Base-by-base conservation (phyloP, 805 yeast species). In the Ogataea salicorniae region DNA sequence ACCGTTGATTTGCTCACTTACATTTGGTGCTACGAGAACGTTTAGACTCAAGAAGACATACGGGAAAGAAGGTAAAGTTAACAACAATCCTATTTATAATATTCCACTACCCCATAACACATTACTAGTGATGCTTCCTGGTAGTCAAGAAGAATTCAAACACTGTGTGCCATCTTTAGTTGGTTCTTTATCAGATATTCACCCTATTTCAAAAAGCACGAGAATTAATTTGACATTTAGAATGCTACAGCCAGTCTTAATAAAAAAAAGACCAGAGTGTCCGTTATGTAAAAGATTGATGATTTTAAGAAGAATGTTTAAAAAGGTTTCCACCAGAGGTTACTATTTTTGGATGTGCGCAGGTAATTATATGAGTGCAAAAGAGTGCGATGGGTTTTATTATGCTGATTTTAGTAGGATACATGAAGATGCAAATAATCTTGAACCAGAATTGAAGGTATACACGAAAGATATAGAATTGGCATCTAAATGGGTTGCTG, bases 91-190 rank as follows among this genome's bases (percentile, higher is more conserved):
- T 59, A 79, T 22, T 70, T 73, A 59, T 66, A 62, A 84, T 29
- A 70, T 83, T 1, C 83, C 81, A n/a, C 58, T 83, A 3, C 84
- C 87, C 0, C 90, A 87, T 60, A 87, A 87, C 57, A 74, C 87
- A 8, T 61, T 87, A 36, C 56, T 86, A 2, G 64, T 87, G 2
- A 86, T 87, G 95, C 81, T 83, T 49, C 84, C 88, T 1, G 89
- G 88, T 0, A 81, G 87, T 51, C 95, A 87, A 60, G 95, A 87
- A 53, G 79, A 77, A 43, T 87, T 67, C 60, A 84, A 81, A 56
- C 95, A 87, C 57, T 69, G 80, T 49, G 79, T 87, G 0, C 77
- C 77, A 5, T 69, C 80, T 0, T 63, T 73, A 37, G 60, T 64
- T 6, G 66, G 66, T 48, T 62, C 80, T 3, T 67, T 71, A 16